Evolutionary conservation across 306 rosid species (phyloP).

Genomic region (Rubus idaeus): DNA sequence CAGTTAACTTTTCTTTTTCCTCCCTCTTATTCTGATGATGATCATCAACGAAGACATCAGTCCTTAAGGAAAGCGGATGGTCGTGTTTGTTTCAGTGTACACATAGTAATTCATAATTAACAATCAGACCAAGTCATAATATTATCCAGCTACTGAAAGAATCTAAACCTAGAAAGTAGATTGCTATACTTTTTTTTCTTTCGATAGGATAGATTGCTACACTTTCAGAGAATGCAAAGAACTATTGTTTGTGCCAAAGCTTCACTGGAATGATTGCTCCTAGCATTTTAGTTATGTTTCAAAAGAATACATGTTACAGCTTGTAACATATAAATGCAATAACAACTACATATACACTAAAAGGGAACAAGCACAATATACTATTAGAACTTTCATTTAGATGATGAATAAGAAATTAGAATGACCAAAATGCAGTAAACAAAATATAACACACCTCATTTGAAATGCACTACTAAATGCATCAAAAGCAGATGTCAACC

Average conservation of each 20-base stretch:
- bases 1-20: not conserved
- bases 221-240: not conserved
- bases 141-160: not conserved
- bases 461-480: constrained; percentile 40
- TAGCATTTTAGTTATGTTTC: not conserved
- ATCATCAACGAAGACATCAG: not conserved
- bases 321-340: not conserved
- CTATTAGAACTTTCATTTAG: not conserved
- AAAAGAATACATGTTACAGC: not conserved
- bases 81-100: not conserved
- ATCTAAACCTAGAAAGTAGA: not conserved
- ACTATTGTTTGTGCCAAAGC: not conserved
- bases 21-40: not conserved
- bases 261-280: not conserved
- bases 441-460: constrained; percentile 47
- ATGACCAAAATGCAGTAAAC: not conserved
- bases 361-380: not conserved
- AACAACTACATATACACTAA: not conserved
- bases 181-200: not conserved
- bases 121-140: not conserved
- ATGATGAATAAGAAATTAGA: not conserved
- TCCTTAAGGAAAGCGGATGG: not conserved
- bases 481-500: constrained; percentile 45
- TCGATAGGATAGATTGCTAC: not conserved
- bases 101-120: not conserved